Evolutionary conservation across 352 stramenopile genomes (phyloP), one percentile per base, ranked within the genome.

Genomic region (Globisporangium polare): DNA sequence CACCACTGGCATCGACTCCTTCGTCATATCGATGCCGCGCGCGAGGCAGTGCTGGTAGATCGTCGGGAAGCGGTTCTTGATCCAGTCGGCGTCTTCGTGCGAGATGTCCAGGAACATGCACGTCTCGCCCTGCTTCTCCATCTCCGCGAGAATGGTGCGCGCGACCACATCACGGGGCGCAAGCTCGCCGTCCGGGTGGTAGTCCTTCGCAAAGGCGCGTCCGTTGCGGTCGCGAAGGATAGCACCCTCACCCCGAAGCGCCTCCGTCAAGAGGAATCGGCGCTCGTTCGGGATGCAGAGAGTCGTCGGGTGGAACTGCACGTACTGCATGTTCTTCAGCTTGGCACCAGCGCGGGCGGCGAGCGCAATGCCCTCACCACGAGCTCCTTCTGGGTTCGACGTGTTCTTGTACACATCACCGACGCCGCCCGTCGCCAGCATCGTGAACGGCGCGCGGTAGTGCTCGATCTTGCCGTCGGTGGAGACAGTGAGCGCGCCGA

Each of bases 301-400:
- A 20, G 95, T 96, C 8, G 95, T 98, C 8, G 95, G 95, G 71
- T 98, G 95, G 66, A 98, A 98, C 76, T 98, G 95, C 26, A 98
- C 91, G 67, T 97, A 98, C 75, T 98, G 92, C 88, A 98, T 93
- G 68, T 97, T 92, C 68, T 92, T 85, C 31, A 94, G 76, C 54
- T 69, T 73, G 18, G 83, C 83, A 20, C 77, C 88, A 10, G 78
- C 86, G 47, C 93, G 75, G 9, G 80, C 77, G 10, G 92, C 95
- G 53, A 98, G 68, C 0, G 76, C 85, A 22, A 92, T 72, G 12
- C 87, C 87, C 26, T 92, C 87, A 9, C 82, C 82, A 45, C 83
- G 76, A 26, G 87, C 85, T 7, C 80, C 83, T 31, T 90, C 66
- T 0, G 95, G 94, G 80, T 98, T 98, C 9, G 92, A 98, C 18